Evolutionary conservation across 306 rosid species (phyloP).

Genomic region (Rosa rugosa): DNA sequence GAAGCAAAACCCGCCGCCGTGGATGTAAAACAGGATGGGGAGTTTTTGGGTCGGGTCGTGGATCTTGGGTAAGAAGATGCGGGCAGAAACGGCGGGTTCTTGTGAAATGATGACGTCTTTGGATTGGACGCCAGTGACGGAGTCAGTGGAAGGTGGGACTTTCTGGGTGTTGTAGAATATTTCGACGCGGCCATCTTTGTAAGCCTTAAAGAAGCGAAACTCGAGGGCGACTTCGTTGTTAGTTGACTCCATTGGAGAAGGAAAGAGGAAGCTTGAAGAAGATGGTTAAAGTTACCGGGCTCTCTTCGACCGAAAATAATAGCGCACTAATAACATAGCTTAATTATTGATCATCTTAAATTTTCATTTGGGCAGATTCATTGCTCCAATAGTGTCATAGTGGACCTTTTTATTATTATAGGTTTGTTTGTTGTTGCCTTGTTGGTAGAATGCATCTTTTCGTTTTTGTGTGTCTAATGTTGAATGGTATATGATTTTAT

Average conservation of each 20-base stretch:
- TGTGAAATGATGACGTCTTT: constrained; percentile 27
- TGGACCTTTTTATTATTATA: too few species aligned
- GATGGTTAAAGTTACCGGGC: not conserved
- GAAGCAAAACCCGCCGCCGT: constrained; percentile 37
- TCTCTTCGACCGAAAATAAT: not conserved
- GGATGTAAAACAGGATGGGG: constrained; percentile 32
- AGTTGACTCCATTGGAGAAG: constrained; percentile 2
- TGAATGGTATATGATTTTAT: not conserved
- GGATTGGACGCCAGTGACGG: constrained; percentile 18
- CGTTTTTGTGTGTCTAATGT: too few species aligned
- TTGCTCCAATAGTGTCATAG: not conserved
- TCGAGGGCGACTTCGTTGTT: constrained; percentile 3
- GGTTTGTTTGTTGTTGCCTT: not conserved
- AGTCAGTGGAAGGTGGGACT: constrained; percentile 20
- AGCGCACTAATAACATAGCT: too few species aligned
- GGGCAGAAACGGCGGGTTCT: constrained; percentile 24
- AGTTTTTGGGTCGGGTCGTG: constrained; percentile 19
- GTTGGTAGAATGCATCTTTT: not conserved
- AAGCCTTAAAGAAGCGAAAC: constrained; percentile 24
- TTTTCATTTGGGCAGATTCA: not conserved
- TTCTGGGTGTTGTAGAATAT: not conserved
- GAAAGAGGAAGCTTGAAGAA: not conserved
- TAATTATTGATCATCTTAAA: not conserved
- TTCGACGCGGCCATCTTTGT: constrained; percentile 29
- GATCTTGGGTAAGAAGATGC: constrained; percentile 28